These are phyloP conservation scores for Hymenotorrendiella dingleyae DNA, from an alignment of 2,329 filamentous ascomycete species.

Conservation along the genomic window DNA sequence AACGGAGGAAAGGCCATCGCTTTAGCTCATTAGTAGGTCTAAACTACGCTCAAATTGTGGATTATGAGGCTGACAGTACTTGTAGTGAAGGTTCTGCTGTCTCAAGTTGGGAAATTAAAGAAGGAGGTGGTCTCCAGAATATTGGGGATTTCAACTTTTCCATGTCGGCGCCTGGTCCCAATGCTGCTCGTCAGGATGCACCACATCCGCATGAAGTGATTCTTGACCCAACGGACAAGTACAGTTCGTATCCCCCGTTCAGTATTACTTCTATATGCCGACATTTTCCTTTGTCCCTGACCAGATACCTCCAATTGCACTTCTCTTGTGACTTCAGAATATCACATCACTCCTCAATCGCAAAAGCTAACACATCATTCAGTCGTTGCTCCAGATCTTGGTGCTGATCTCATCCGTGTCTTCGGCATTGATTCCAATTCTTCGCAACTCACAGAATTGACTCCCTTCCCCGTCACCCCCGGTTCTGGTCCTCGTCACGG, in stretches of 20 bases:
- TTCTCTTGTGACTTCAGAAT: background rate
- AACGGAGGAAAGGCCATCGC: conserved; percentile 36
- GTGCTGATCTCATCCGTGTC: conserved; percentile 43
- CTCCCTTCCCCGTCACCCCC: conserved; percentile 30
- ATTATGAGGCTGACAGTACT: conserved; percentile 19
- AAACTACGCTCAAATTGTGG: conserved; percentile 45
- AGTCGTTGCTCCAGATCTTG: conserved; percentile 46
- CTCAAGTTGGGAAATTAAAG: conserved; percentile 34
- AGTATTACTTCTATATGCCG: too few relatives aligned
- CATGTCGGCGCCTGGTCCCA: conserved; percentile 31
- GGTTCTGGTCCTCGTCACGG: conserved; percentile 50
- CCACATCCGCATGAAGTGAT: conserved; percentile 47
- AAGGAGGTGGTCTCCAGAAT: conserved; percentile 14
- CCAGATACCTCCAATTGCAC: background rate
- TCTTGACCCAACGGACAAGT: conserved; percentile 45
- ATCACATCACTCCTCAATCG: background rate
- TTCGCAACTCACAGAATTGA: conserved; percentile 33
- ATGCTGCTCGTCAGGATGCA: conserved; percentile 36
- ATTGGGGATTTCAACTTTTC: conserved; percentile 39
- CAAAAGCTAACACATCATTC: background rate
- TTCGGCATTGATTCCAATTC: conserved; percentile 37
- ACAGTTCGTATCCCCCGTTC: conserved; percentile 16
- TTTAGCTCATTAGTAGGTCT: conserved; percentile 29
- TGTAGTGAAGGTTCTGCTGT: conserved; percentile 20
- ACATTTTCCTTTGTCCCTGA: too few relatives aligned